Evolutionary conservation across 805 yeast species (phyloP).

Genomic region (Suhomyces tanzawaensis): DNA sequence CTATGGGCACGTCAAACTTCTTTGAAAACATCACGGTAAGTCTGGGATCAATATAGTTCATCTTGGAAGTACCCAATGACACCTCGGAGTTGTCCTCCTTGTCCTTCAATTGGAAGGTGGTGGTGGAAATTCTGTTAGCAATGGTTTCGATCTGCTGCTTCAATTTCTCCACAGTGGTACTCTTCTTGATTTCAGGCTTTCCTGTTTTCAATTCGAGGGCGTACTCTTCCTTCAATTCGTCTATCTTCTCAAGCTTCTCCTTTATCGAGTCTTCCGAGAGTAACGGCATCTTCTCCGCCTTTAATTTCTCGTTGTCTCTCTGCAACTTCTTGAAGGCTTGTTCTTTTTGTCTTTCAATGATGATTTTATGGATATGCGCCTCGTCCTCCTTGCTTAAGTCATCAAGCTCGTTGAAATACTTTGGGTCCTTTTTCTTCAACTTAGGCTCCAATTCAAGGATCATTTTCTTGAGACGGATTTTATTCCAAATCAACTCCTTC

Average conservation of each 20-base stretch:
- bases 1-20: slow-evolving; percentile 84
- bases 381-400: slow-evolving; percentile 67
- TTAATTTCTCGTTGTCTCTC: slow-evolving; percentile 74
- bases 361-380: slow-evolving; percentile 51
- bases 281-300: slow-evolving; percentile 52
- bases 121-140: slow-evolving; percentile 67
- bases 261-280: slow-evolving; percentile 56
- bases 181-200: slow-evolving; percentile 51
- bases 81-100: slow-evolving; percentile 94
- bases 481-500: slow-evolving; percentile 82
- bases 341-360: slow-evolving; percentile 65
- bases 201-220: slow-evolving; percentile 58
- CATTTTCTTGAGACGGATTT: slow-evolving; percentile 68
- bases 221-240: slow-evolving; percentile 50
- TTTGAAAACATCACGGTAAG: slow-evolving; percentile 86
- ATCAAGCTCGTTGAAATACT: slow-evolving; percentile 65
- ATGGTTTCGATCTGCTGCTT: slow-evolving; percentile 67
- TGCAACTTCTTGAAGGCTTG: slow-evolving; percentile 61
- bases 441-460: slow-evolving; percentile 62
- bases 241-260: slow-evolving; percentile 55
- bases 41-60: slow-evolving; percentile 94
- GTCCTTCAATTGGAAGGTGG: slow-evolving; percentile 76
- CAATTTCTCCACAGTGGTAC: slow-evolving; percentile 64
- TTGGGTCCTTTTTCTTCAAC: slow-evolving; percentile 48
- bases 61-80: slow-evolving; percentile 87